These are phyloP conservation scores for Boletus pseudopeckii DNA, from an alignment of 768 basidiomycete species.

Conservation along the genomic window DNA sequence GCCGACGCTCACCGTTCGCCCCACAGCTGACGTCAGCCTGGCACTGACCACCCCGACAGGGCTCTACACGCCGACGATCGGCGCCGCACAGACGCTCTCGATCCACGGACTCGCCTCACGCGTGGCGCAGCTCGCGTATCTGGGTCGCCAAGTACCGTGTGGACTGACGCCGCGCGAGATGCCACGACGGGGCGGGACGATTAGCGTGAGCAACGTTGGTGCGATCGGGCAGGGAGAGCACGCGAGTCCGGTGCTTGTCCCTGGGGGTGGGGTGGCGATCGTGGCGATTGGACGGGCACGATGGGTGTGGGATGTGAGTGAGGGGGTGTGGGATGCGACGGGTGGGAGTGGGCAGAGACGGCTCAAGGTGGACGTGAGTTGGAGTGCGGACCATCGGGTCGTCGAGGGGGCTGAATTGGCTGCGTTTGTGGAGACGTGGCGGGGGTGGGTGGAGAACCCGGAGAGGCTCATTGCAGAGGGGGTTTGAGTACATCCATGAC, in stretches of 20 bases:
- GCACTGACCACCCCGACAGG: slow-evolving; percentile 81
- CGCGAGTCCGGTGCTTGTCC: slow-evolving; percentile 73
- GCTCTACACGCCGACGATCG: slow-evolving; percentile 76
- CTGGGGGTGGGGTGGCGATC: slow-evolving; percentile 82
- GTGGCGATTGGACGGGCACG: slow-evolving; percentile 76
- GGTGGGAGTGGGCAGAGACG: slow-evolving; percentile 42
- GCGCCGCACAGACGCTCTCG: slow-evolving; percentile 48
- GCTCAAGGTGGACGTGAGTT: slow-evolving; percentile 64
- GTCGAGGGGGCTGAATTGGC: slow-evolving; percentile 88
- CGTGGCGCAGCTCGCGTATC: slow-evolving; percentile 56
- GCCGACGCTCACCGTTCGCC: slow-evolving; percentile 70
- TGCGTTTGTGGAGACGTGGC: slow-evolving; percentile 85
- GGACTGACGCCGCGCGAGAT: slow-evolving; percentile 65
- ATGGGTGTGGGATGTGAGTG: slow-evolving; percentile 71
- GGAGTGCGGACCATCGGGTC: slow-evolving; percentile 85
- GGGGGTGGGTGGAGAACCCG: slow-evolving; percentile 73
- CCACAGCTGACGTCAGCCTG: slow-evolving; percentile 68
- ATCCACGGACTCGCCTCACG: slow-evolving; percentile 61
- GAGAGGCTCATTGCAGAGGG: slow-evolving; percentile 59
- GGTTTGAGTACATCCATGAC: slow-evolving; percentile 28
- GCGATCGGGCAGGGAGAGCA: slow-evolving; percentile 69
- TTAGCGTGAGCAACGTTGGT: slow-evolving; percentile 82
- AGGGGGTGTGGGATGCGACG: slow-evolving; percentile 30
- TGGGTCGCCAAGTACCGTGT: slow-evolving; percentile 65
- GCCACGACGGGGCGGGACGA: slow-evolving; percentile 72